Conservation (phyloP, 257 asterid species). For the Scutellaria barbata region DNA sequence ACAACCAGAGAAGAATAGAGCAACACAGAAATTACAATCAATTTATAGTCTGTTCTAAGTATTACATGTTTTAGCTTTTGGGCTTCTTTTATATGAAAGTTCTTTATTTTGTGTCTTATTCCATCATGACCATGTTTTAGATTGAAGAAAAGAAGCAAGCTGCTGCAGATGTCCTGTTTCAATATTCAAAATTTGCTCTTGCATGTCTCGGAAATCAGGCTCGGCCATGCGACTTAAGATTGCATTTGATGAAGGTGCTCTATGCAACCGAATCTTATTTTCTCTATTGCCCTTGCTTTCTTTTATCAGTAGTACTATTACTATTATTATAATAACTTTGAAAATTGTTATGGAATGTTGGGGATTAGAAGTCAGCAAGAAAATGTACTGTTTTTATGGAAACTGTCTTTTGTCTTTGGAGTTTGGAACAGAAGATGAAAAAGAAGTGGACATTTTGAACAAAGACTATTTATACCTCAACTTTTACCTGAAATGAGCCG, state of each 20-base stretch:
- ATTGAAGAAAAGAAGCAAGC: slow-evolving; percentile 92
- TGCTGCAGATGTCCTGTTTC: slow-evolving; percentile 89
- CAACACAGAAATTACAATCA: not conserved
- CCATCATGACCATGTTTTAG: slow-evolving; percentile 44
- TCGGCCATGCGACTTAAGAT: slow-evolving; percentile 90
- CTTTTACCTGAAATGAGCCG: slow-evolving; percentile 1
- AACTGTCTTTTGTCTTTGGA: not conserved
- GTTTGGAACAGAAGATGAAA: not conserved
- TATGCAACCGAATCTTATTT: not conserved
- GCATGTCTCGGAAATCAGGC: slow-evolving; percentile 82
- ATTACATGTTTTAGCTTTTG: slow-evolving; percentile 11
- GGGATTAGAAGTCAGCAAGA: not conserved
- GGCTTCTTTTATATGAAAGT: slow-evolving; percentile 7
- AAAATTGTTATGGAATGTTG: not conserved
- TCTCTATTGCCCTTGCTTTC: not conserved
- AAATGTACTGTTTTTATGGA: not conserved
- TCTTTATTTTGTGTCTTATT: slow-evolving; percentile 5
- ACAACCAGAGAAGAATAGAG: slow-evolving; percentile 1
- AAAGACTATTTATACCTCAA: not conserved
- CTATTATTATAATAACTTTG: not conserved
- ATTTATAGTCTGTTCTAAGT: not conserved
- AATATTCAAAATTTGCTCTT: slow-evolving; percentile 83
- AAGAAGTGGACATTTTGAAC: not conserved
- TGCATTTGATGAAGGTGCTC: slow-evolving; percentile 97
- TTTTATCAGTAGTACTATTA: not conserved